Evolutionary conservation across 1,139 yeast species (phyloP), one percentile per base, ranked within the genome.

Genomic region (Candida tunisiensis): DNA sequence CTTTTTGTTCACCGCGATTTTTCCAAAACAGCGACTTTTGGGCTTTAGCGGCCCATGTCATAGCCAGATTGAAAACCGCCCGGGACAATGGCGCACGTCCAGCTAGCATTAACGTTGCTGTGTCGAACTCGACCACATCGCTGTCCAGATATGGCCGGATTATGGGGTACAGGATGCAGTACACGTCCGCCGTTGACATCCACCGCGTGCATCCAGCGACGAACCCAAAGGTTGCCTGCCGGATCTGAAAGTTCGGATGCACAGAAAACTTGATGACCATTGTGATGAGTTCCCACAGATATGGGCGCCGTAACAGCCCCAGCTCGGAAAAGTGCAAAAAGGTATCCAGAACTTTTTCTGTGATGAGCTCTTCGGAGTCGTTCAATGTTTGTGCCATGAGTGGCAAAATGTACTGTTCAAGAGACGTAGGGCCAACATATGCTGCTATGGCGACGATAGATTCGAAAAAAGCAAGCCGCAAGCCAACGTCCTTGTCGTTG

Each of bases 401-500:
- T 0, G 98, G 98, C 19, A 83, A 55, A 18, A 91, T 68, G 42
- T 85, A 91, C 40, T 82, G 93, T 39, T 88, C 94, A 34, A 91
- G 59, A 19, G 93, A 69, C 1, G 78, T 60, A 0, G 74, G 69
- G 0, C 98, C 98, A 19, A 85, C 70, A 42, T 69, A 74, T 2
- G 85, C 70, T 0, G 92, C 79, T 15, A 91, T 57, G 1, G 74
- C 70, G 5, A 82, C 63, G n/a, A 85, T 68, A n/a, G 82, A 64
- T 21, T 73, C 65, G 25, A 85, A 69, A 40, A 91, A 73, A 6
- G 74, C 71, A 18, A 77, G 55, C 32, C 92, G 60, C 15, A 88
- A 55, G 16, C 69, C 65, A 3, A 75, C 59, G 41, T 74, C 72
- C 27, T 70, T 62, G 44, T 83, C 95, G 47, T 91, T 91, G 34